Base-by-base conservation (phyloP, 2,329 filamentous ascomycete genomes). In the Laburnicola sp. region DNA sequence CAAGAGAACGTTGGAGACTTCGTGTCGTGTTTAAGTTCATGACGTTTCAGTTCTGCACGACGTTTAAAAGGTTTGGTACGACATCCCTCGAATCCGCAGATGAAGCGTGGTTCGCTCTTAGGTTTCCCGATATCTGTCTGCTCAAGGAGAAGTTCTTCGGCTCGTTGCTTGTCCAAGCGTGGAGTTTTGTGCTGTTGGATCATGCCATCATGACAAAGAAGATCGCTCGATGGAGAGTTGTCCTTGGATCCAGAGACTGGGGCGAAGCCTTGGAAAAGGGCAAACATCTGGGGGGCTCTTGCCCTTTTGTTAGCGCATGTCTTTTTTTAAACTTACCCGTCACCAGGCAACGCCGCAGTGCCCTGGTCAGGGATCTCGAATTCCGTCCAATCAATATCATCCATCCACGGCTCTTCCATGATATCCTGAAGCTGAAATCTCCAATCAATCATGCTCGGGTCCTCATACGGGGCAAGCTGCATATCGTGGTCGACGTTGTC, bases 241-340 rank as follows among this genome's bases (percentile, higher is more conserved):
- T 16, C 16, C 16, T 16, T 16, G 16, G 16, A 16, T 16, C 1
- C 16, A 16, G 16, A 16, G 16, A 16, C 16, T 16, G 16, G 16
- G 16, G 16, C 16, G 16, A 16, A 16, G 16, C 16, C 16, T 16
- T 16, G 16, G 16, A 16, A 16, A 16, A 16, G 16, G 16, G 16
- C 16, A 16, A 16, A 16, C 16, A 16, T 16, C 16, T 16, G 16
- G 16, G 16, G 16, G 16, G 16, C 16, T 16, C 16, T 11, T 35
- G 57, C 60, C 60, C 56, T 54, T 57, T 44, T 52, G 54, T 63
- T 59, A 59, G 58, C 58, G 44, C 42, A 48, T 57, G 42, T 54
- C 49, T 47, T 60, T 63, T 61, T 63, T 60, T 53, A 35, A 52
- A 60, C 60, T 60, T 35, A 63, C 60, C 49, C 23, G 22, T 50